Evolutionary conservation across 148 eudicot species (phyloP).

Genomic region (Hydrangea macrophylla): DNA sequence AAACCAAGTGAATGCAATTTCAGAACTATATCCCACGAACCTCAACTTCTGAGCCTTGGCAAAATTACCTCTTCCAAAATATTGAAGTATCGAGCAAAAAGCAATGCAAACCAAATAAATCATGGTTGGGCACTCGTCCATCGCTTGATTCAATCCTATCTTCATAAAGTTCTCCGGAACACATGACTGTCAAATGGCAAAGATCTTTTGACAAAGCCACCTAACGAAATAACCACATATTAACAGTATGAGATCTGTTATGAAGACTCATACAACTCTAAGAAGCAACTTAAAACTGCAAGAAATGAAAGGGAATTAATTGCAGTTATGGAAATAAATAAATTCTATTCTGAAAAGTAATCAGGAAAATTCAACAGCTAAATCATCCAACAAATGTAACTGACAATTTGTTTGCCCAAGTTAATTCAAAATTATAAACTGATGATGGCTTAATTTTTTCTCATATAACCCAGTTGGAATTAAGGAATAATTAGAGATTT

Average conservation of each 20-base stretch:
- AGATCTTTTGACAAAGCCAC: constrained; percentile 90
- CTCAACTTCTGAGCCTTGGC: neutral
- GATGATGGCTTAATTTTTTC: neutral
- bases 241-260: neutral
- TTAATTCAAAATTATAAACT: neutral
- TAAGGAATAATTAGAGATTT: no score
- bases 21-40: neutral
- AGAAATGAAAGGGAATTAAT: neutral
- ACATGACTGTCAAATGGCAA: constrained; percentile 65
- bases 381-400: neutral
- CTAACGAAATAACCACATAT: constrained; percentile 25
- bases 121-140: constrained; percentile 29
- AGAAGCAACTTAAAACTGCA: constrained; percentile 4
- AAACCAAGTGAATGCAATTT: constrained; percentile 5
- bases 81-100: constrained; percentile 82
- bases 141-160: constrained; percentile 25
- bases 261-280: neutral
- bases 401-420: neutral
- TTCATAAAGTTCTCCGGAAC: constrained; percentile 57
- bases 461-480: no score
- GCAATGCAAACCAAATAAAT: constrained; percentile 57
- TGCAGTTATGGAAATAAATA: neutral
- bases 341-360: neutral
- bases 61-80: constrained; percentile 70
- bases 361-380: neutral